Percentiles rank a stretch among this genome's conserved stretches.
Evolutionary conservation across 768 basidiomycete species (phyloP).

Genomic region (Trichaptum fuscoviolaceum): DNA sequence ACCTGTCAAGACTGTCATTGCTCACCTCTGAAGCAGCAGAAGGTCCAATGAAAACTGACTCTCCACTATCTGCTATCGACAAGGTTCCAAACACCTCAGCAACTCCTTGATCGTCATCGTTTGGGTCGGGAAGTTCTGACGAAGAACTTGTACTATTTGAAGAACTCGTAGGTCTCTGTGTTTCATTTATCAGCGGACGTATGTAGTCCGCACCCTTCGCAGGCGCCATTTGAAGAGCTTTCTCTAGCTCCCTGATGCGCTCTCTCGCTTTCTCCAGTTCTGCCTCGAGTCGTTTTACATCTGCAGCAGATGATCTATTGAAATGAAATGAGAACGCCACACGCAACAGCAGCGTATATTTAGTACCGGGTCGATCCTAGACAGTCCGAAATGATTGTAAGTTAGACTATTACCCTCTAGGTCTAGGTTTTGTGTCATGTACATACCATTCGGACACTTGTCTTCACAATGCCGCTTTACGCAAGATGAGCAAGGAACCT

Average conservation of each 20-base stretch:
- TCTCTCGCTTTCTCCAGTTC: slow-evolving; percentile 63
- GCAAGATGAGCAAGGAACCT: slow-evolving; percentile 17
- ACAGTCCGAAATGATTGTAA: background rate
- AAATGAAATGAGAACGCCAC: slow-evolving; percentile 2
- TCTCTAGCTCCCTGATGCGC: slow-evolving; percentile 58
- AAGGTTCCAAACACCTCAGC: slow-evolving; percentile 1
- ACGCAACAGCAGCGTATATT: background rate
- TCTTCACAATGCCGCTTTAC: slow-evolving; percentile 56
- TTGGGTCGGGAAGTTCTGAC: background rate
- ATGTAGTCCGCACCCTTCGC: slow-evolving; percentile 44
- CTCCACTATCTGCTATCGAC: background rate
- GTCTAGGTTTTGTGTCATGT: background rate
- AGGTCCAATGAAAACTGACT: background rate
- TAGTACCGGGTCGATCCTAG: background rate
- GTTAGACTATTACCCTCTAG: background rate
- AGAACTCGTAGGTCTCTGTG: background rate
- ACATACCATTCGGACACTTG: slow-evolving; percentile 34
- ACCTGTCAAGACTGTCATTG: background rate
- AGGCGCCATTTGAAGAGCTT: slow-evolving; percentile 33
- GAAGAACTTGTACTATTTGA: background rate
- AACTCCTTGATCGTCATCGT: slow-evolving; percentile 23
- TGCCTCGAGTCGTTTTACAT: slow-evolving; percentile 52
- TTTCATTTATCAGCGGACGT: slow-evolving; percentile 52
- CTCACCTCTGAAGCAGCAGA: slow-evolving; percentile 44
- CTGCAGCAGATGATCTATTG: slow-evolving; percentile 36